Evolutionary conservation across 129 eudicot species (phyloP).

Genomic region (Gnaphalium uliginosum): DNA sequence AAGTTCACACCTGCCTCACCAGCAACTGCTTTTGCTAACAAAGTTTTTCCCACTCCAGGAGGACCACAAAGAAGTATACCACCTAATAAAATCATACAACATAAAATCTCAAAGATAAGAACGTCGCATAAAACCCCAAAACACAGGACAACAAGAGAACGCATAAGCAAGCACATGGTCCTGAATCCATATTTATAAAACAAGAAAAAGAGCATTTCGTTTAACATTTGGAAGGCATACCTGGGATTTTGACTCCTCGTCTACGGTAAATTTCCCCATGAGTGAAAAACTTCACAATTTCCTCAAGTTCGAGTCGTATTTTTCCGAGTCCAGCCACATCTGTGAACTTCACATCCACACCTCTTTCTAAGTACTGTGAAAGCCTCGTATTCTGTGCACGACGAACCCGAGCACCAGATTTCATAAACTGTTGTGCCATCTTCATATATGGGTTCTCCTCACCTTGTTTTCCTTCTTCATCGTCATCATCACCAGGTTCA

Average conservation of each 20-base stretch:
- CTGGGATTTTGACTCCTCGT: constrained; percentile 96
- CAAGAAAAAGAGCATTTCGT: background rate
- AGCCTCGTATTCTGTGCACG: constrained; percentile 47
- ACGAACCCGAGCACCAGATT: constrained; percentile 94
- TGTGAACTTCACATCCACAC: constrained; percentile 84
- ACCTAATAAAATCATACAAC: constrained; percentile 45
- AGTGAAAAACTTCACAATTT: constrained; percentile 91
- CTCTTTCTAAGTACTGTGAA: constrained; percentile 78
- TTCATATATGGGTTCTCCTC: constrained; percentile 74
- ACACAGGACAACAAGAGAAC: background rate
- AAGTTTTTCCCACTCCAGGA: constrained; percentile 97
- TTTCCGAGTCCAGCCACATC: constrained; percentile 99
- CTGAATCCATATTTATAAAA: background rate
- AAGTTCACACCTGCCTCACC: constrained; percentile 99
- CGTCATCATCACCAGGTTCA: constrained; percentile 49
- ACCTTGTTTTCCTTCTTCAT: constrained; percentile 58
- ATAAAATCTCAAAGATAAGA: constrained; percentile 1
- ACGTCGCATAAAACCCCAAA: background rate
- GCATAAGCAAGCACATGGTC: background rate
- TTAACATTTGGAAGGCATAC: constrained; percentile 32
- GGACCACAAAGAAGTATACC: constrained; percentile 99
- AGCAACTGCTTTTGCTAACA: constrained; percentile 97
- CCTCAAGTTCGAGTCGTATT: constrained; percentile 89
- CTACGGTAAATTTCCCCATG: constrained; percentile 95
- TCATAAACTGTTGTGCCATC: constrained; percentile 87